Base-by-base conservation (phyloP, 768 basidiomycete genomes). In the Xerocomellus intermedius region DNA sequence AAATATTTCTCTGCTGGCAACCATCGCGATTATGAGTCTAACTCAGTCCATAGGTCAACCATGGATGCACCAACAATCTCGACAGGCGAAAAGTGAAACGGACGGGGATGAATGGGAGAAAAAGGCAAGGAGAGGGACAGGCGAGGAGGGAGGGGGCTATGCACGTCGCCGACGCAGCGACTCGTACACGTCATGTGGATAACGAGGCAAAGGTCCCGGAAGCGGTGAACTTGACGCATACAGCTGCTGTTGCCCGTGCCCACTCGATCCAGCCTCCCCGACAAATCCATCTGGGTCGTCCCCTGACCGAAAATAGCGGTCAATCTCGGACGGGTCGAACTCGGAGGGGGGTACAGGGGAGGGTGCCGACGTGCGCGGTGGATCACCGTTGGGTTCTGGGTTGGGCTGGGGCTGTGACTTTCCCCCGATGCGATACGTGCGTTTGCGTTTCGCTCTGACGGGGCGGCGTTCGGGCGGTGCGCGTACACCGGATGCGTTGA, bases 391-490 rank as follows among this genome's bases (percentile, higher is more conserved):
- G 46, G 51, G 47, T 21, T 58, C 49, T 48, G 57, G 42, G 36
- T 33, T 22, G 4, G 49, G 38, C 16, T 24, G 48, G 19, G 52
- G 8, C 13, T 35, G 53, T 36, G 62, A 36, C 21, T 58, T 53
- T 16, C 63, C 76, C 0, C 86, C 83, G 21, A 92, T 69, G 14
- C 80, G 79, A 59, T 87, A 86, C 12, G 80, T 84, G 42, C 94
- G 80, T 66, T 91, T 94, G 55, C 94, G 74, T 61, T 76, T 82
- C 12, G 91, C 94, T 65, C 88, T 91, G 13, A 84, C 75, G 3
- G 84, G 82, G 46, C 76, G 83, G 26, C 77, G 75, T 52, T 84
- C 82, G 17, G 68, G 70, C 0, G 69, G 60, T 8, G 62, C 62
- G 12, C 72, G 67, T 8, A 72, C 55, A 33, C 78, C 73, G 24